Conservation (phyloP, 495 filamentous ascomycete genomes). For the Hyphodiscus hymeniophilus region DNA sequence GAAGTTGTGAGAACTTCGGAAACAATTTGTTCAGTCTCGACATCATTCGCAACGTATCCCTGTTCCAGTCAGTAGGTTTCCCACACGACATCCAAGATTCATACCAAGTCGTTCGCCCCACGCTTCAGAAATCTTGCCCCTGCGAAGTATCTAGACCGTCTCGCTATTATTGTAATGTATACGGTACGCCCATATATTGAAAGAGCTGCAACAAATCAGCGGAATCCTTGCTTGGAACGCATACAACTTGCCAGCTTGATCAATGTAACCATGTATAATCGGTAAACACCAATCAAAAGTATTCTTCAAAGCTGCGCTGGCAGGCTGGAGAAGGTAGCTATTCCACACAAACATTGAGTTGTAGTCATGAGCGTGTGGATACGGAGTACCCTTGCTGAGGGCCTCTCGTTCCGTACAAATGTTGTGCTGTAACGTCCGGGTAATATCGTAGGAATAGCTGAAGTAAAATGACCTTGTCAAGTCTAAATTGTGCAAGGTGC, state of each 20-base stretch:
- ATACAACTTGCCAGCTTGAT: constrained; percentile 54
- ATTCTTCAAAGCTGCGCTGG: constrained; percentile 58
- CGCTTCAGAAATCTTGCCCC: constrained; percentile 92
- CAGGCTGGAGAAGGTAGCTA: constrained; percentile 75
- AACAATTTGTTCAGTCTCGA: constrained; percentile 99
- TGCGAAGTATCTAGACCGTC: constrained; percentile 87
- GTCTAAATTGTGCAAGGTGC: constrained; percentile 85
- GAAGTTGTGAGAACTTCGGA: constrained; percentile 89
- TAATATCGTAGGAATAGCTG: constrained; percentile 97
- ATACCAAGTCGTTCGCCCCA: constrained; percentile 78
- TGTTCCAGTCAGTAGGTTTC: constrained; percentile 19
- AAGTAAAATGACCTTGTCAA: constrained; percentile 91
- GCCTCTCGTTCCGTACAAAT: constrained; percentile 72
- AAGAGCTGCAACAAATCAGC: constrained; percentile 65
- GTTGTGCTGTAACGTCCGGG: constrained; percentile 85
- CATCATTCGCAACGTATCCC: constrained; percentile 96
- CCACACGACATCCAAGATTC: too few relatives aligned
- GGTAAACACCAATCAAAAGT: constrained; percentile 95
- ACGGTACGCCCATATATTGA: constrained; percentile 77
- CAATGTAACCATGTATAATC: constrained; percentile 92
- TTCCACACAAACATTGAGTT: constrained; percentile 99
- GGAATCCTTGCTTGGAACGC: constrained; percentile 23
- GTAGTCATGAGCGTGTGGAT: constrained; percentile 53
- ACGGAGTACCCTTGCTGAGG: constrained; percentile 52
- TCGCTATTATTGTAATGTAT: constrained; percentile 88